phyloP scores from a whole-genome alignment of 2,329 filamentous ascomycete species.

The Fusarium bulbicola region DNA sequence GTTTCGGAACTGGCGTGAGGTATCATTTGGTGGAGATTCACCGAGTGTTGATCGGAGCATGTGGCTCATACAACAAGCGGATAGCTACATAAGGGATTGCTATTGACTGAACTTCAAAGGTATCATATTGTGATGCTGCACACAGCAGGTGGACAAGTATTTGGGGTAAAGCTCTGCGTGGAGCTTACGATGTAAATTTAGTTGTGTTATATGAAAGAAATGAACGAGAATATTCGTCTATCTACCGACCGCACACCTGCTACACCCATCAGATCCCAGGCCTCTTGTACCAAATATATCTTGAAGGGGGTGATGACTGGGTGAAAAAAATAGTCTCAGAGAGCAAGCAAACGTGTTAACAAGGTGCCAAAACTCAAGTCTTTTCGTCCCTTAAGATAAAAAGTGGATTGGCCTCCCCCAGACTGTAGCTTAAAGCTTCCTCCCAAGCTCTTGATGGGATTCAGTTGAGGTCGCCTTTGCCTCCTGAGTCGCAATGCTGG shows the following conservation, averaged over 20 bases:
- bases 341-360: too few species aligned
- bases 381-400: too few species aligned
- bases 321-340: too few species aligned
- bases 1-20: conserved; percentile 54
- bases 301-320: neutral
- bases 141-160: too few species aligned
- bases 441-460: neutral
- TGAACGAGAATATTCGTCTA: neutral
- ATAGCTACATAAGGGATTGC: conserved; percentile 52
- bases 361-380: too few species aligned
- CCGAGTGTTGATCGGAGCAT: conserved; percentile 59
- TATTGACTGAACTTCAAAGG: neutral
- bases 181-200: neutral
- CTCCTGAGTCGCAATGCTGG: neutral
- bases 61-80: conserved; percentile 55
- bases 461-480: neutral
- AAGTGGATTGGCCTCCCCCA: too few species aligned
- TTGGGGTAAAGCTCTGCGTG: neutral
- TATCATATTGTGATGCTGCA: too few species aligned
- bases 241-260: neutral
- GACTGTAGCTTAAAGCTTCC: too few species aligned
- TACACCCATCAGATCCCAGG: neutral
- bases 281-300: neutral
- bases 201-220: neutral
- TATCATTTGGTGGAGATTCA: conserved; percentile 50